phyloP scores from a whole-genome alignment of 371 early-diverging fungal species.

The Actinomucor elegans region DNA sequence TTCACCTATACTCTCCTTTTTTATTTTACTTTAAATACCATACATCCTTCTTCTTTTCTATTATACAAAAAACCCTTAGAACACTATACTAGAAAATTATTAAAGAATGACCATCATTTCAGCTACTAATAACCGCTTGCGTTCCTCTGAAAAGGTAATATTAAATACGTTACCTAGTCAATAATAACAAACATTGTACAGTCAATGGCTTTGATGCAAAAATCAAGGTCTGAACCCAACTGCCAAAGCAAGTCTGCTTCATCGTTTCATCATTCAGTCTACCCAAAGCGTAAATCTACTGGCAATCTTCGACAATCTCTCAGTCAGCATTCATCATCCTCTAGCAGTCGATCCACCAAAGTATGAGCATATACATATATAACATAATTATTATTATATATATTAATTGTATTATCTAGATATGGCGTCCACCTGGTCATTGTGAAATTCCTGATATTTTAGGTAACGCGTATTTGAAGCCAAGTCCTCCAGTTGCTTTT shows the following conservation, averaged over 20 bases:
- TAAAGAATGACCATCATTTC: constrained; percentile 18
- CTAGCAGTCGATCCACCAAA: constrained; percentile 10
- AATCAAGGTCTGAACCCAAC: constrained; percentile 45
- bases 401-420: constrained; percentile 14
- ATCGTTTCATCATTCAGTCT: constrained; percentile 16
- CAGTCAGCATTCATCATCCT: constrained; percentile 18
- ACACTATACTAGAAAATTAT: background rate
- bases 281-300: constrained; percentile 51
- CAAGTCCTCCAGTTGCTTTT: constrained; percentile 38
- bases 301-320: constrained; percentile 38
- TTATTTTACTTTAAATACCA: background rate
- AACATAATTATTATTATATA: background rate
- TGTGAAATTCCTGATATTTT: constrained; percentile 51
- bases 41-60: background rate
- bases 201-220: constrained; percentile 38
- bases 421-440: constrained; percentile 49
- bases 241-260: constrained; percentile 26
- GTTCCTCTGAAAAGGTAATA: constrained; percentile 20
- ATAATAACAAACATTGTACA: background rate
- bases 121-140: constrained; percentile 6
- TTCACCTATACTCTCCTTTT: background rate
- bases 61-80: background rate
- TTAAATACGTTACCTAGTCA: background rate
- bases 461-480: constrained; percentile 47
- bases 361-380: background rate